phyloP scores from a whole-genome alignment of 371 early-diverging fungal genomes.

The Nematocida minor region DNA sequence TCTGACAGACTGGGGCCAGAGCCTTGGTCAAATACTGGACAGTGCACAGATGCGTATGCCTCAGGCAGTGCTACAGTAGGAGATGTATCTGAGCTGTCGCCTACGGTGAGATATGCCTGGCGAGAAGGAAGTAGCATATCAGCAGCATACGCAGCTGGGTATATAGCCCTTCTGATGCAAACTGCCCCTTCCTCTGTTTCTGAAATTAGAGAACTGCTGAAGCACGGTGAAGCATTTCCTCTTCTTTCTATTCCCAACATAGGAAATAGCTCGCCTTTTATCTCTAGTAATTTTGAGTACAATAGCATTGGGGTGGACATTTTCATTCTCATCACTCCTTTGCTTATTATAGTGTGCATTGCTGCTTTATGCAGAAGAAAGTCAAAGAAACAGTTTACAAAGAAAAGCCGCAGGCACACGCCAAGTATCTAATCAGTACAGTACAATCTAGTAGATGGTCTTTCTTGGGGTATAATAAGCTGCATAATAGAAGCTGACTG shows the following conservation, averaged over 20 bases:
- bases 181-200: neutral
- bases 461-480: no score
- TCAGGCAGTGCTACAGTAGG: conserved; percentile 24
- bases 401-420: no score
- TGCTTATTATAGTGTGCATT: neutral
- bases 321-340: neutral
- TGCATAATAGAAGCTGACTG: no score
- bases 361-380: neutral
- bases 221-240: no score
- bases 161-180: conserved; percentile 14
- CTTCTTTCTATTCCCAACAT: neutral
- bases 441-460: no score
- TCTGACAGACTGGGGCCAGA: neutral
- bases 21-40: conserved; percentile 26
- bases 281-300: neutral
- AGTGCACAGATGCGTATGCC: conserved; percentile 1
- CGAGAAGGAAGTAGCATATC: conserved; percentile 33
- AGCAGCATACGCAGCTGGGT: conserved; percentile 40
- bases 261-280: neutral
- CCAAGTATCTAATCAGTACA: no score
- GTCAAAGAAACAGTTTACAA: no score
- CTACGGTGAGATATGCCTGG: neutral
- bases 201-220: neutral
- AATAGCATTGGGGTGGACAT: neutral
- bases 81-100: neutral